Conservation (phyloP, 352 stramenopile species). For the Globisporangium uncinulatum region DNA sequence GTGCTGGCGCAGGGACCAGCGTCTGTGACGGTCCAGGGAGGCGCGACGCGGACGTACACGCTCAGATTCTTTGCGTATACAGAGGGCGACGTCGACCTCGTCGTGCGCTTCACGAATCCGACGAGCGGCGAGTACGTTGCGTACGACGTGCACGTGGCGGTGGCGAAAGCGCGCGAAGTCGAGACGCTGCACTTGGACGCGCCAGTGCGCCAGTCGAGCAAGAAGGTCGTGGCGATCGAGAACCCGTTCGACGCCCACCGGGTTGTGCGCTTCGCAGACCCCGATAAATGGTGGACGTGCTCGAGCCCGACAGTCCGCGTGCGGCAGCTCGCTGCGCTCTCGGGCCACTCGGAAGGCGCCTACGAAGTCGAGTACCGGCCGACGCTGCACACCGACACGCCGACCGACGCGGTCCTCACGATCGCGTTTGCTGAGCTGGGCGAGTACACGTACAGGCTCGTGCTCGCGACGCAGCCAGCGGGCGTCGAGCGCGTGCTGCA, state of each 20-base stretch:
- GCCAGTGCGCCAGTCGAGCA: slow-evolving; percentile 75
- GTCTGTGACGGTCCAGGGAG: slow-evolving; percentile 58
- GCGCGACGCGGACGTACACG: slow-evolving; percentile 63
- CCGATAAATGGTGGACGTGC: slow-evolving; percentile 74
- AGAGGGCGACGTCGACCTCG: slow-evolving; percentile 48
- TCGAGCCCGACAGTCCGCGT: slow-evolving; percentile 71
- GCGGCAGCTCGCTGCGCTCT: slow-evolving; percentile 61
- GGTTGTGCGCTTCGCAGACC: slow-evolving; percentile 53
- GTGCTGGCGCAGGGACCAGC: slow-evolving; percentile 60
- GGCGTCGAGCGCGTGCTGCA: slow-evolving; percentile 61
- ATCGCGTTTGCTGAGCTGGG: slow-evolving; percentile 85
- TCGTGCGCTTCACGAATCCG: slow-evolving; percentile 78
- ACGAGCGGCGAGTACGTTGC: slow-evolving; percentile 83
- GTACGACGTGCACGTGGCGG: slow-evolving; percentile 51
- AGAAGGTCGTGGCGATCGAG: slow-evolving; percentile 84
- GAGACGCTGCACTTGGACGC: slow-evolving; percentile 81
- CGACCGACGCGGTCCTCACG: slow-evolving; percentile 47
- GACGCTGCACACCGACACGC: slow-evolving; percentile 38
- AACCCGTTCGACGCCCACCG: slow-evolving; percentile 73
- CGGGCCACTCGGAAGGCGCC: slow-evolving; percentile 60
- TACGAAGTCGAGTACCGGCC: slow-evolving; percentile 91
- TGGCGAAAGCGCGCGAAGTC: slow-evolving; percentile 57
- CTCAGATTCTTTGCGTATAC: slow-evolving; percentile 89
- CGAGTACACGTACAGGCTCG: slow-evolving; percentile 84
- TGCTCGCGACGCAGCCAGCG: slow-evolving; percentile 67